A percentile compares a stretch with the other conserved stretches of the same genome.
These are phyloP conservation scores for Fomitopsis betulina DNA, from an alignment of 1,284 basidiomycete species.

Conservation along the genomic window DNA sequence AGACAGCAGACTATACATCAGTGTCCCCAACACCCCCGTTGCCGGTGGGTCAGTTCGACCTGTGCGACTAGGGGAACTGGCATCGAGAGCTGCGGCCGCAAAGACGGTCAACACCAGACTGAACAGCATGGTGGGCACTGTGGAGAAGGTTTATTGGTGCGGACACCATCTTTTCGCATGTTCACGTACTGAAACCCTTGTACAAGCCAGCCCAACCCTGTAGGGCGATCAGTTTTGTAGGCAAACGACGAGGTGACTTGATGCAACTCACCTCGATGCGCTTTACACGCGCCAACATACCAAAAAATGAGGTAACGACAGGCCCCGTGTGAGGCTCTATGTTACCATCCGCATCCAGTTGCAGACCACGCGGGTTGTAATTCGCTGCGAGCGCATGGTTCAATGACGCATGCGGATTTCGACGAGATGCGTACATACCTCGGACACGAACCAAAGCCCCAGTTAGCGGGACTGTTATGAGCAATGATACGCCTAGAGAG, in stretches of 20 bases:
- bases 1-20: constrained; percentile 59
- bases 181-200: constrained; percentile 73
- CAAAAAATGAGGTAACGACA: constrained; percentile 56
- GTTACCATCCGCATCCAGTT: constrained; percentile 74
- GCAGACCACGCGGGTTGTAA: constrained; percentile 80
- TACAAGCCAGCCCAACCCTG: constrained; percentile 78
- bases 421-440: constrained; percentile 13
- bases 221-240: background rate
- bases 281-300: constrained; percentile 72
- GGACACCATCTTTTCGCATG: background rate
- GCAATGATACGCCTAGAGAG: constrained; percentile 43
- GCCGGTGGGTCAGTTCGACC: constrained; percentile 69
- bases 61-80: constrained; percentile 48
- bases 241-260: background rate
- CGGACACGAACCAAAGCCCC: constrained; percentile 70
- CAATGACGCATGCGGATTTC: background rate
- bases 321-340: constrained; percentile 75
- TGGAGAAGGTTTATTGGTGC: background rate
- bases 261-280: constrained; percentile 58
- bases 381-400: constrained; percentile 41
- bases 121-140: constrained; percentile 72
- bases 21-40: constrained; percentile 59
- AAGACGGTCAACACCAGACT: constrained; percentile 55
- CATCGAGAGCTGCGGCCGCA: constrained; percentile 51
- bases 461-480: constrained; percentile 51